Percentiles rank a stretch among this genome's conserved stretches.
Conservation (phyloP, 192 early-diverging fungal species). For the Podila verticillata region DNA sequence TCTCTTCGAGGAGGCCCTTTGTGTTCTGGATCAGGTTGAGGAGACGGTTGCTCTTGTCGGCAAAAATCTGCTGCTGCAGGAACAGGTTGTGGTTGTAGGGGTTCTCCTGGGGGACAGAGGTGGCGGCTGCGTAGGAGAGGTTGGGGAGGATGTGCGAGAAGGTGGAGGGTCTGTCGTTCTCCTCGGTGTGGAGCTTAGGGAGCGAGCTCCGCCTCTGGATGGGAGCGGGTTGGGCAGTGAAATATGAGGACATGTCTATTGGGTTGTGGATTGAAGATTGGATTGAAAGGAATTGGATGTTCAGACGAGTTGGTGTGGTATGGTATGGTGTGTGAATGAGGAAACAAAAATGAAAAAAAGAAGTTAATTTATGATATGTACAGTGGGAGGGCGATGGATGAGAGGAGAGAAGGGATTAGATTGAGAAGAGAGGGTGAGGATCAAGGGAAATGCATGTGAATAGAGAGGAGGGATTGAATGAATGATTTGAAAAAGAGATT, state of each 20-base stretch:
- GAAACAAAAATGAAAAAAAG: background rate
- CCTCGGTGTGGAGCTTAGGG: conserved; percentile 36
- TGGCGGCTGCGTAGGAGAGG: conserved; percentile 38
- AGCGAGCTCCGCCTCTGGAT: conserved; percentile 42
- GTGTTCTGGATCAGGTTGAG: conserved; percentile 74
- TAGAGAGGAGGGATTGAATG: background rate
- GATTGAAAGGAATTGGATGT: background rate
- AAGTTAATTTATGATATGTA: background rate
- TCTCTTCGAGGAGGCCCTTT: conserved; percentile 70
- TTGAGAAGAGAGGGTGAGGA: background rate
- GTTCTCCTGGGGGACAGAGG: conserved; percentile 33
- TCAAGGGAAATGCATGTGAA: background rate
- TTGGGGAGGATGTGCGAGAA: conserved; percentile 36
- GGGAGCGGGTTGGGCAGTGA: conserved; percentile 30
- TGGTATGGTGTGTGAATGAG: background rate
- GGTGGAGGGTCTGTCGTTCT: conserved; percentile 16
- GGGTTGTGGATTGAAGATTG: background rate
- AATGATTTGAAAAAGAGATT: background rate
- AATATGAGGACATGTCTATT: conserved; percentile 46
- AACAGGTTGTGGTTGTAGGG: conserved; percentile 45
- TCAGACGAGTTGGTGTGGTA: background rate
- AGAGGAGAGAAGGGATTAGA: background rate
- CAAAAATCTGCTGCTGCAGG: conserved; percentile 73
- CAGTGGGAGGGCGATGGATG: background rate
- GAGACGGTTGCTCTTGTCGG: conserved; percentile 77